A percentile compares a stretch with the other conserved stretches of the same genome.
phyloP scores from a whole-genome alignment of 2,329 filamentous ascomycete genomes.

The Neopestalotiopsis clavispora region DNA sequence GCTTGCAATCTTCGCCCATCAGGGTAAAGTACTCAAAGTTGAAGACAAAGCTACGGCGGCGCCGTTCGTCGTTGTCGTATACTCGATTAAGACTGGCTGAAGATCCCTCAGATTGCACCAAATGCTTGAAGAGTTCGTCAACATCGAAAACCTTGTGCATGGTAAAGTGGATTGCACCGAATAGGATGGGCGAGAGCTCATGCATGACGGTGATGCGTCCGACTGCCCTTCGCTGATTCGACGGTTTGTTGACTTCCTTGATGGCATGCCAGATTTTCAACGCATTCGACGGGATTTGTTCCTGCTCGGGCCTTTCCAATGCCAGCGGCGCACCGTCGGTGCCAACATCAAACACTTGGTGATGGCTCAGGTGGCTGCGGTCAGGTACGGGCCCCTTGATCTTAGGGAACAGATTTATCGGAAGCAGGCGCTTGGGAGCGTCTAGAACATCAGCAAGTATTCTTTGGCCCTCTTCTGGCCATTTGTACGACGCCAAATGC shows the following conservation, averaged over 20 bases:
- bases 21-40: slow-evolving; percentile 6
- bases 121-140: slow-evolving; percentile 7
- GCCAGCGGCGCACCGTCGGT: background rate
- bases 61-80: background rate
- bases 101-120: background rate
- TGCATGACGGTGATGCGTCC: slow-evolving; percentile 6
- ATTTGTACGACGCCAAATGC: slow-evolving; percentile 1
- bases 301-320: background rate
- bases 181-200: slow-evolving; percentile 1
- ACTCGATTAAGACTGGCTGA: background rate
- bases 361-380: slow-evolving; percentile 5
- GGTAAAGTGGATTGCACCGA: slow-evolving; percentile 5
- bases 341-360: slow-evolving; percentile 1
- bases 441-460: background rate
- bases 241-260: slow-evolving; percentile 5
- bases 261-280: slow-evolving; percentile 1
- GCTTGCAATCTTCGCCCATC: background rate
- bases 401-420: background rate
- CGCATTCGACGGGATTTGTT: background rate
- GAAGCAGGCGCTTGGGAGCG: background rate
- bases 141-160: slow-evolving; percentile 1
- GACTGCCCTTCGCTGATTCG: background rate
- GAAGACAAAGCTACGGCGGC: slow-evolving; percentile 8
- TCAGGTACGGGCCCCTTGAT: background rate
- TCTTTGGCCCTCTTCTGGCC: background rate